Evolutionary conservation across 257 asterid species (phyloP), one percentile per base, ranked within the genome.

Genomic region (Solanum verrucosum): DNA sequence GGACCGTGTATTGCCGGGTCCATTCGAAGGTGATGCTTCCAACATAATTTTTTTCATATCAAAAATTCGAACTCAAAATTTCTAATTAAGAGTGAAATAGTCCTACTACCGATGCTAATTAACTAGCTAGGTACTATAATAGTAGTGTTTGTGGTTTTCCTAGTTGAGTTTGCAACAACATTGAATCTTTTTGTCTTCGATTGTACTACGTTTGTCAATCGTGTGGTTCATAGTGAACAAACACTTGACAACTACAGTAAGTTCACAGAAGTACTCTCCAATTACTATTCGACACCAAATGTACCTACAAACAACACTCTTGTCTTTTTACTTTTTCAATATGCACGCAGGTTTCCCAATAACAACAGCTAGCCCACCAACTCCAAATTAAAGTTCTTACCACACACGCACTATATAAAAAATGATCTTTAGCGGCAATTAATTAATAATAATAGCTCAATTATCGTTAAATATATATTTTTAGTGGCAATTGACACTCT

Each of bases 1-100:
- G 0, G 20, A 52, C 1, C 4, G n/a, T 4, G 0, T 21, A 18
- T 0, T 18, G 1, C 0, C 18, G 23, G 23, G 1, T 52, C 0
- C n/a, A 52, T 52, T 52, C 10, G 0, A 4, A 18, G 20, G 4
- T 52, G 9, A 1, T 6, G 23, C 3, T 52, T 2, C 0, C 23
- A 18, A 52, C 0, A 18, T 52, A 3, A 52, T 18, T 18, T 52
- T 52, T 6, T 52, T 18, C 10, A 52, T 52, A 52, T 0, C 56
- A 1, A 46, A 46, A 46, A 46, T 0, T 18, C 23, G 0, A 18
- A 52, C 4, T 2, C 1, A 6, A 52, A 16, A 16, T 52, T 16
- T 52, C 21, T 49, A 0, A 15, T 49, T 1, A 49, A 49, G 1
- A 6, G 23, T 68, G 4, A 42, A 42, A 4, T 13, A 42, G 5